phyloP scores from a whole-genome alignment of 192 early-diverging fungal species.

The Diversispora eburnea region DNA sequence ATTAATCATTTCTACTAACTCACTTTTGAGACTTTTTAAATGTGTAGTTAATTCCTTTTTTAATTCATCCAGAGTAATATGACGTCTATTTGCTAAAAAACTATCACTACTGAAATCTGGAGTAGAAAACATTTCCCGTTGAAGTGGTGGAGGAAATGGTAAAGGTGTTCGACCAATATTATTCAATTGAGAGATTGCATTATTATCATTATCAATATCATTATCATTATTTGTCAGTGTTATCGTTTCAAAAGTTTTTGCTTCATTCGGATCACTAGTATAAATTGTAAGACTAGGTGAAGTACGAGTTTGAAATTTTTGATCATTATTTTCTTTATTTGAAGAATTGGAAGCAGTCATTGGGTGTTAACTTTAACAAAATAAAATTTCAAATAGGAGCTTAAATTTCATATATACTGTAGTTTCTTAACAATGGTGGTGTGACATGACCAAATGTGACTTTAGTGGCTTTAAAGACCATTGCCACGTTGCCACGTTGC shows the following conservation, averaged over 20 bases:
- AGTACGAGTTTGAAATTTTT: neutral
- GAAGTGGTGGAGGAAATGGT: constrained; percentile 20
- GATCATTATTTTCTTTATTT: neutral
- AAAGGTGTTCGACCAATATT: neutral
- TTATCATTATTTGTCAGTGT: too few species aligned
- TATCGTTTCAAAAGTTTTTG: too few species aligned
- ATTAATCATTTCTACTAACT: constrained; percentile 77
- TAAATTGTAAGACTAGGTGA: neutral
- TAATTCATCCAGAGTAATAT: constrained; percentile 63
- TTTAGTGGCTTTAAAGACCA: too few species aligned
- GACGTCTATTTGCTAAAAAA: constrained; percentile 61
- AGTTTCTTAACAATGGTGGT: too few species aligned
- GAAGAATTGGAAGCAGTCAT: neutral
- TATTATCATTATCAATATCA: too few species aligned
- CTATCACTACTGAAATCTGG: constrained; percentile 56
- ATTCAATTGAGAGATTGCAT: neutral
- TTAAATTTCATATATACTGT: too few species aligned
- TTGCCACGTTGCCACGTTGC: too few species aligned
- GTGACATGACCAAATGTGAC: too few species aligned
- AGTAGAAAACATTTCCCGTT: constrained; percentile 27
- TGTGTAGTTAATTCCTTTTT: constrained; percentile 56
- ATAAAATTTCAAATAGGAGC: too few species aligned
- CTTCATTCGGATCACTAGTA: too few species aligned
- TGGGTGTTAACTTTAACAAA: neutral
- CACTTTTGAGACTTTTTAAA: constrained; percentile 61